Conservation (phyloP, 2,329 filamentous ascomycete genomes). For the Fusarium drepaniforme region DNA sequence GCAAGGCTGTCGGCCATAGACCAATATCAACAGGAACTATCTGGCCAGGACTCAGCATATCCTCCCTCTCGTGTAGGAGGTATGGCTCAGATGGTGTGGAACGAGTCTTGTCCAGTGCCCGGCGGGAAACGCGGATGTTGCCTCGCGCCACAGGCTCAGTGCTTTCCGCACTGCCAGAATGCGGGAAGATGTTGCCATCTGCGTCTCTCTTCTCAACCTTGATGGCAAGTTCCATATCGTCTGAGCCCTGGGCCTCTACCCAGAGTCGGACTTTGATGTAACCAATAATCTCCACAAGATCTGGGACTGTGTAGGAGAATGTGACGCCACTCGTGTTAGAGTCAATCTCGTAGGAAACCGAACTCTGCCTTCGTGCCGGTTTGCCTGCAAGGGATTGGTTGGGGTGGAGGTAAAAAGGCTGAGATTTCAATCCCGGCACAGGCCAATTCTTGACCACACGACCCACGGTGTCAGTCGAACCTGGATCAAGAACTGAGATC, state of each 20-base stretch:
- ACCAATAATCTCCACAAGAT: background rate
- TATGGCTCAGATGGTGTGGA: background rate
- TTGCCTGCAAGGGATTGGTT: background rate
- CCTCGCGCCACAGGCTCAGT: background rate
- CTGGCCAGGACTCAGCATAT: background rate
- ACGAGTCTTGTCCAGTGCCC: background rate
- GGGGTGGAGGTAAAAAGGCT: background rate
- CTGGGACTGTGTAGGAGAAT: background rate
- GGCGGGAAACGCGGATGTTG: background rate
- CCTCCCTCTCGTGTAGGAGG: background rate
- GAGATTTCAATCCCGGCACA: background rate
- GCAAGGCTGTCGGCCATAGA: background rate
- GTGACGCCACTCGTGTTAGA: background rate
- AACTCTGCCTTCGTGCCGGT: background rate
- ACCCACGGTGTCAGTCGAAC: background rate
- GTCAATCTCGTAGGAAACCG: background rate
- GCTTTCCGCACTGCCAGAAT: background rate
- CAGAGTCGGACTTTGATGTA: background rate
- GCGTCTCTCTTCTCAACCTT: background rate
- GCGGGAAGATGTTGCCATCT: background rate
- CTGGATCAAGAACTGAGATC: background rate
- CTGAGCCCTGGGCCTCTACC: background rate
- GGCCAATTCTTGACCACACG: background rate
- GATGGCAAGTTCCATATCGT: background rate
- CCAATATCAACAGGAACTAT: background rate